Conservation (phyloP, 1,284 basidiomycete genomes). For the Trichosporon faecale region DNA sequence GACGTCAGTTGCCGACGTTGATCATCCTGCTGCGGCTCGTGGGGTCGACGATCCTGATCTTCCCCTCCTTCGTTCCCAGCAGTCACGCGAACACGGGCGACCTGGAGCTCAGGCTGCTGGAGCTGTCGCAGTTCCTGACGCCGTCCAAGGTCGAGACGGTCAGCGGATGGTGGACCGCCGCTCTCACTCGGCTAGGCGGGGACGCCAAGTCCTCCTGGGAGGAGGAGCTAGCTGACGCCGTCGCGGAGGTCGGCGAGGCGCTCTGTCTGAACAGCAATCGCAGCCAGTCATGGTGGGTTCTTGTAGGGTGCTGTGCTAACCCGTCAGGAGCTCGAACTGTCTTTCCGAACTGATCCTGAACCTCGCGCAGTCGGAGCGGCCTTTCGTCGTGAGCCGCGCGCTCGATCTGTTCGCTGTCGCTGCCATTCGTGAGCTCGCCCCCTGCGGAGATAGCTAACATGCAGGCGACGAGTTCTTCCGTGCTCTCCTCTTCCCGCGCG, state of each 20-base stretch:
- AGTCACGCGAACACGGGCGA: not conserved
- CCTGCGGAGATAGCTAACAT: slow-evolving; percentile 20
- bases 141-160: not conserved
- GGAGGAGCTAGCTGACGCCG: slow-evolving; percentile 26
- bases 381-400: slow-evolving; percentile 21
- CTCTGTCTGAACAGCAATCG: slow-evolving; percentile 23
- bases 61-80: slow-evolving; percentile 20
- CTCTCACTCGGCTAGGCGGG: not conserved
- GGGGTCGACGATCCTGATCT: slow-evolving; percentile 26
- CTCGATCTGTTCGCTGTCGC: slow-evolving; percentile 37
- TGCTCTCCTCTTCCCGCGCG: slow-evolving; percentile 19
- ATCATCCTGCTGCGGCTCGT: slow-evolving; percentile 23
- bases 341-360: slow-evolving; percentile 32
- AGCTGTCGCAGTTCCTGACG: not conserved
- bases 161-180: not conserved
- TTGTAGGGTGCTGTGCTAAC: not conserved
- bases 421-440: slow-evolving; percentile 31
- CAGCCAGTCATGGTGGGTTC: slow-evolving; percentile 31
- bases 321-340: slow-evolving; percentile 29
- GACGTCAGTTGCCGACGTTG: slow-evolving; percentile 11
- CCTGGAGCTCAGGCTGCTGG: not conserved
- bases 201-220: slow-evolving; percentile 8
- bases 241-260: slow-evolving; percentile 29
- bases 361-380: slow-evolving; percentile 17
- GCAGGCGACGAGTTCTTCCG: slow-evolving; percentile 41